Percentiles rank a stretch among this genome's conserved stretches.
Conservation (phyloP, 192 early-diverging fungal genomes). For the Coemansia sp. region DNA sequence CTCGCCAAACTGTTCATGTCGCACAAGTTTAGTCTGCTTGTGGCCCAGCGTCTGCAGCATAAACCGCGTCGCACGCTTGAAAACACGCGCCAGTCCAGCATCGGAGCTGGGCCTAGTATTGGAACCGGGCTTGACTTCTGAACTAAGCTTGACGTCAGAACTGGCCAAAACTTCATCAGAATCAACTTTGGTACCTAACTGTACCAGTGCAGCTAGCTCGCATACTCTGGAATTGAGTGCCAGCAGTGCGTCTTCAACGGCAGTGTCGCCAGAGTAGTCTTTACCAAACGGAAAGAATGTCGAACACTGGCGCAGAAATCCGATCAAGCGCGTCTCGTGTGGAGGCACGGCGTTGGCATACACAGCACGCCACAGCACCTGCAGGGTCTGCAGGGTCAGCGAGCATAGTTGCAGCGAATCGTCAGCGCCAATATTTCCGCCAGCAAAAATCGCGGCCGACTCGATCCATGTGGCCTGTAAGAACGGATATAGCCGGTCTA, state of each 20-base stretch:
- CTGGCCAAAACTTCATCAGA: too few species aligned
- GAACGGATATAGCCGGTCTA: conserved; percentile 61
- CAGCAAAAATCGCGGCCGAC: conserved; percentile 67
- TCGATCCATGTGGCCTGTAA: conserved; percentile 80
- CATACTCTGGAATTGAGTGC: conserved; percentile 31
- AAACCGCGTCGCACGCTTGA: conserved; percentile 18
- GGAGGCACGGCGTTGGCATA: conserved; percentile 30
- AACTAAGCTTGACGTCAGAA: too few species aligned
- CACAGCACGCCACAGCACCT: conserved; percentile 69
- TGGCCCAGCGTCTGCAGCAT: conserved; percentile 28
- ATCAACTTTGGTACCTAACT: conserved; percentile 8
- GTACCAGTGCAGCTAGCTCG: conserved; percentile 36
- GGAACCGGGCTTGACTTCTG: too few species aligned
- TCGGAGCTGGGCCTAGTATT: background rate
- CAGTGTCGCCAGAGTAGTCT: conserved; percentile 46
- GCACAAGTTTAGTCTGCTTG: conserved; percentile 3
- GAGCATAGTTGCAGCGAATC: conserved; percentile 65
- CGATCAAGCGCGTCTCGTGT: conserved; percentile 39
- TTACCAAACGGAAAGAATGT: conserved; percentile 77
- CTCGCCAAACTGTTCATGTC: conserved; percentile 33
- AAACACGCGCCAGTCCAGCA: conserved; percentile 3
- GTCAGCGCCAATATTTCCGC: conserved; percentile 42
- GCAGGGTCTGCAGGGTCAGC: conserved; percentile 64
- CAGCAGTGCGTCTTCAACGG: conserved; percentile 38
- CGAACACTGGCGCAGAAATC: conserved; percentile 67